Base-by-base conservation (phyloP, 139 green algal species). In the Picochlorum sp. region DNA sequence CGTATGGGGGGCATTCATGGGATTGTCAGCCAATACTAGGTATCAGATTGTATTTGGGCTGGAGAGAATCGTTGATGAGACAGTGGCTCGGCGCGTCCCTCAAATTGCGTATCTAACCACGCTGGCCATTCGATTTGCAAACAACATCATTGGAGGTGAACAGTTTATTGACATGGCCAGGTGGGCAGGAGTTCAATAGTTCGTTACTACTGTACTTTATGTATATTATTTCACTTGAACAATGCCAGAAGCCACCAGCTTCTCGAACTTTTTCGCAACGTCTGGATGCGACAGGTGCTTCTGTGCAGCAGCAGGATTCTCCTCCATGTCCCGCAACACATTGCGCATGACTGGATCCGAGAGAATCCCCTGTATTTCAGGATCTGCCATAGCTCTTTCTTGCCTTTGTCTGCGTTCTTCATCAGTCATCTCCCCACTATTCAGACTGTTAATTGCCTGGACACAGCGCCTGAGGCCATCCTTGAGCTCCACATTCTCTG, bases 151-250 rank as follows among this genome's bases (percentile, higher is more conserved):
- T 49, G 91, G 91, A 61, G 82, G 82, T 3, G 89, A 96, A 76
- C 86, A 96, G 26, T 96, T 96, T 65, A 94, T 96, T 46, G 92
- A 98, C 74, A 88, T 95, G 85, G 92, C 92, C 2, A 80, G 92
- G 21, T 95, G 84, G 82, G 80, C 87, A n/a, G 87, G 87, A 6
- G 83, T 97, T 38, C 91, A 97, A 77, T 97, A 78, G 71, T 44
- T 24, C 49, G 21, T 44, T 47, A 21, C 20, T 23, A 37, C 13
- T 5, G 32, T 47, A 4, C 6, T 52, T 9, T 24, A 52, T 23
- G 16, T n/a, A 23, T 13, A 23, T 67, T 58, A 80, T 3, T 50
- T 24, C 58, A 82, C 69, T 56, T 82, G 88, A 30, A 98, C 85
- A 66, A 98, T 95, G 64, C 93, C 94, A 7, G 94, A 91, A 11